A percentile compares a stretch with the other conserved stretches of the same genome.
Evolutionary conservation across 345 rosid species (phyloP).

Genomic region (Kandelia obovata): DNA sequence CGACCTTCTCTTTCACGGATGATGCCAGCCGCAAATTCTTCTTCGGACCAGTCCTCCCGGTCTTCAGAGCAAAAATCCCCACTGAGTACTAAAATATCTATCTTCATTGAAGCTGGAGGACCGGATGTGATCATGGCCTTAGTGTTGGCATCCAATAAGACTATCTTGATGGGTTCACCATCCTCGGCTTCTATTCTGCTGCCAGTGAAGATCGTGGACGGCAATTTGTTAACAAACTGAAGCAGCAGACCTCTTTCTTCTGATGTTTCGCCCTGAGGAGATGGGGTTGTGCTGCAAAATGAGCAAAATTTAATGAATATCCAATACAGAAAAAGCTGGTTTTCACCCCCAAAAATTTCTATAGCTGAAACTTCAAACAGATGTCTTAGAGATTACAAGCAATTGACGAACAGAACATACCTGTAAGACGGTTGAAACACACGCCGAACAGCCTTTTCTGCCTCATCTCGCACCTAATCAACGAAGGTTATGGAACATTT

Average conservation of each 20-base stretch:
- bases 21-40: conserved; percentile 40
- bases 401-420: conserved; percentile 4
- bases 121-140: conserved; percentile 35
- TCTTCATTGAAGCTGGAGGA: conserved; percentile 43
- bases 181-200: conserved; percentile 47
- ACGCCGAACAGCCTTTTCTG: conserved; percentile 1
- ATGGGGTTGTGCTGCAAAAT: conserved; percentile 21
- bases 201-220: conserved; percentile 51
- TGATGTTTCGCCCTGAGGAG: conserved; percentile 29
- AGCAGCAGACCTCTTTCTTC: conserved; percentile 35
- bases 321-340: neutral
- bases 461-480: conserved; percentile 28
- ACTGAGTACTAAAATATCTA: conserved; percentile 56
- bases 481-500: neutral
- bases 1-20: conserved; percentile 59
- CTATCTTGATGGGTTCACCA: conserved; percentile 42
- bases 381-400: neutral
- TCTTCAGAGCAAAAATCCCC: conserved; percentile 56
- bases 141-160: conserved; percentile 43
- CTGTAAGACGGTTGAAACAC: conserved; percentile 16
- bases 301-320: neutral
- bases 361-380: neutral
- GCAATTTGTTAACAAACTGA: conserved; percentile 38
- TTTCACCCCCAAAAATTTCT: no score
- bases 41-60: conserved; percentile 46